Evolutionary conservation across 768 basidiomycete genomes (phyloP).

Genomic region (Phallus indusiatus): DNA sequence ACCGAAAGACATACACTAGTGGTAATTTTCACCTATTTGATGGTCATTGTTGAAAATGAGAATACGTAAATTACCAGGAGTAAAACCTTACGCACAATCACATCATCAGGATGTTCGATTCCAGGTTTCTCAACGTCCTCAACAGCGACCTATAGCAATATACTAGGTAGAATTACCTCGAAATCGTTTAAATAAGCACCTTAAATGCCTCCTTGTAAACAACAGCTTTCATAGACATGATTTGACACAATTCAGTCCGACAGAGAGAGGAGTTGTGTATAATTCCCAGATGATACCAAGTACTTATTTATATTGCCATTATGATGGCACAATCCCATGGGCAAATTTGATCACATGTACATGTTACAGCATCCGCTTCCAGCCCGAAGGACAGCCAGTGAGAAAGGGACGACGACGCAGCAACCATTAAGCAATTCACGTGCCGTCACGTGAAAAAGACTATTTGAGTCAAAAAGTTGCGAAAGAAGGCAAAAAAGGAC

Average conservation of each 20-base stretch:
- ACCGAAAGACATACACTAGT: conserved; percentile 5
- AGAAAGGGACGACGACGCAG: neutral
- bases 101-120: conserved; percentile 43
- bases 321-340: neutral
- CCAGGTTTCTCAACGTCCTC: conserved; percentile 37
- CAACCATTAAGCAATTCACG: neutral
- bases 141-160: conserved; percentile 26
- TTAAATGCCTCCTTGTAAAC: conserved; percentile 42
- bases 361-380: too few relatives aligned
- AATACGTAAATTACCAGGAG: neutral
- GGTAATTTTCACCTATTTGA: conserved; percentile 7
- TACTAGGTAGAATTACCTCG: neutral
- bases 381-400: neutral
- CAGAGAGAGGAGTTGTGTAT: neutral
- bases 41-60: neutral
- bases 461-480: neutral
- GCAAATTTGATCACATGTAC: neutral
- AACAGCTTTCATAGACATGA: conserved; percentile 38
- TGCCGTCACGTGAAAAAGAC: neutral
- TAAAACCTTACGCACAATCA: conserved; percentile 28
- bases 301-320: neutral
- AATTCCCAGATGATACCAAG: neutral
- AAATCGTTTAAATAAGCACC: neutral
- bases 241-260: neutral
- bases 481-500: neutral